phyloP scores from a whole-genome alignment of 768 basidiomycete genomes.

The Cytidiella melzeri region DNA sequence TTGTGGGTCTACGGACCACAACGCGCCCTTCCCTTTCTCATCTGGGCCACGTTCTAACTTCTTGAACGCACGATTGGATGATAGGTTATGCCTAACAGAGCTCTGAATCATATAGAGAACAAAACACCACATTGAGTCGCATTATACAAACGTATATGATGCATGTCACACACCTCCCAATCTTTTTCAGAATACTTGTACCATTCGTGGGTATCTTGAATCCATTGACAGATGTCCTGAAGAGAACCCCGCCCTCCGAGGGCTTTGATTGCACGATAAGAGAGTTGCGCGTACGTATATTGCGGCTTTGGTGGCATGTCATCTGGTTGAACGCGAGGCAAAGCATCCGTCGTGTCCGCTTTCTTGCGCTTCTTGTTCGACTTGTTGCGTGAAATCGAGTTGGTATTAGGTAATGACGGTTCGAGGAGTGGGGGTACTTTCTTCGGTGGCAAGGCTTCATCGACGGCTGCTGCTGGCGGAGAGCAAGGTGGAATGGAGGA shows the following conservation, averaged over 20 bases:
- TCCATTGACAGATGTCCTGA: constrained; percentile 91
- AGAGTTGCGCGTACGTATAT: constrained; percentile 87
- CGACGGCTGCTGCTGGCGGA: constrained; percentile 44
- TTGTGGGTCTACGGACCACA: constrained; percentile 86
- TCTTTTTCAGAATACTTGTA: constrained; percentile 83
- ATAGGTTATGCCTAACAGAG: constrained; percentile 93
- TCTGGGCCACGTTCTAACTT: constrained; percentile 84
- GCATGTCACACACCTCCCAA: constrained; percentile 70
- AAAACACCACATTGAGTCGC: neutral
- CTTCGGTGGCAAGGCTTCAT: constrained; percentile 19
- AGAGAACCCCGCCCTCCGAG: constrained; percentile 83
- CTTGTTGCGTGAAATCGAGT: constrained; percentile 29
- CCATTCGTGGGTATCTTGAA: constrained; percentile 83
- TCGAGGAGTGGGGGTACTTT: constrained; percentile 43
- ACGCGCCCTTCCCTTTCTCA: constrained; percentile 86
- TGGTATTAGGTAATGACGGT: constrained; percentile 58
- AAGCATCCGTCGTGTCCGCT: constrained; percentile 29
- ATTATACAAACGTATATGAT: neutral
- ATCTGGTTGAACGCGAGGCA: constrained; percentile 49
- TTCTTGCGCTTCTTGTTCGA: constrained; percentile 73
- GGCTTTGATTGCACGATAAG: constrained; percentile 81
- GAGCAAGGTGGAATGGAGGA: constrained; percentile 76
- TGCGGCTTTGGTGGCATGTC: constrained; percentile 87
- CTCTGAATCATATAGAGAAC: constrained; percentile 50
- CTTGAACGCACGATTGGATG: constrained; percentile 85